Percentiles rank a stretch among this genome's conserved stretches.
These are phyloP conservation scores for Gloeopeniophorella convolvens DNA, from an alignment of 768 basidiomycete genomes.

Conservation along the genomic window DNA sequence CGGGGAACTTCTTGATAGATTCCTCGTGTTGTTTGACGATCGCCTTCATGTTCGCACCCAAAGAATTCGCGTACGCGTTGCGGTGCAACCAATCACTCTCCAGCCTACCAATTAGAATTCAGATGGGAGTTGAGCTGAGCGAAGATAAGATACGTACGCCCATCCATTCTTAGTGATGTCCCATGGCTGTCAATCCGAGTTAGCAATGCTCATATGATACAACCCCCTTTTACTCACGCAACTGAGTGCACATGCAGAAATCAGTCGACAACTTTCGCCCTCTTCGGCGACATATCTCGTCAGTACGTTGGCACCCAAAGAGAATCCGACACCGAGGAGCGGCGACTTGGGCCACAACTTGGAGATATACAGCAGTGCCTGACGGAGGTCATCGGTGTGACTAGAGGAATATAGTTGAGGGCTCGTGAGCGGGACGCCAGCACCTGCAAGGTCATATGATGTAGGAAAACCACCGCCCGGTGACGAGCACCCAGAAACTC, in stretches of 20 bases:
- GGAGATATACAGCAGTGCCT: slow-evolving; percentile 70
- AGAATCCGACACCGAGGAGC: slow-evolving; percentile 86
- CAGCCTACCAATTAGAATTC: slow-evolving; percentile 38
- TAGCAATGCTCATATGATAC: slow-evolving; percentile 11
- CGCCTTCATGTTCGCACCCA: slow-evolving; percentile 67
- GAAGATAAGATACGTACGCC: slow-evolving; percentile 26
- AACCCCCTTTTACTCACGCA: slow-evolving; percentile 48
- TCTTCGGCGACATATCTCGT: slow-evolving; percentile 86
- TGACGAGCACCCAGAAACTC: slow-evolving; percentile 26
- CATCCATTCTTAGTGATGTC: slow-evolving; percentile 33
- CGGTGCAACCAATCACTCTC: slow-evolving; percentile 48
- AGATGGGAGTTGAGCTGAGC: slow-evolving; percentile 12
- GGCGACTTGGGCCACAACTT: slow-evolving; percentile 70
- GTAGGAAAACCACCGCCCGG: slow-evolving; percentile 12
- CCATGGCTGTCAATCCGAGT: slow-evolving; percentile 37
- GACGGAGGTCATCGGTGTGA: slow-evolving; percentile 82
- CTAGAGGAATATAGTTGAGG: slow-evolving; percentile 82
- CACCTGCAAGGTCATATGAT: slow-evolving; percentile 54
- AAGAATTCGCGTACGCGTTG: slow-evolving; percentile 66
- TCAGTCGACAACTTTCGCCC: slow-evolving; percentile 51
- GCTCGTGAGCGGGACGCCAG: slow-evolving; percentile 77
- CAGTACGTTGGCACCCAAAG: slow-evolving; percentile 86
- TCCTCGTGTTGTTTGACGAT: slow-evolving; percentile 47
- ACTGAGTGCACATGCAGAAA: slow-evolving; percentile 59
- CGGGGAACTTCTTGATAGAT: slow-evolving; percentile 42